Conservation (phyloP, 805 yeast species). For the Kodamaea laetipori region DNA sequence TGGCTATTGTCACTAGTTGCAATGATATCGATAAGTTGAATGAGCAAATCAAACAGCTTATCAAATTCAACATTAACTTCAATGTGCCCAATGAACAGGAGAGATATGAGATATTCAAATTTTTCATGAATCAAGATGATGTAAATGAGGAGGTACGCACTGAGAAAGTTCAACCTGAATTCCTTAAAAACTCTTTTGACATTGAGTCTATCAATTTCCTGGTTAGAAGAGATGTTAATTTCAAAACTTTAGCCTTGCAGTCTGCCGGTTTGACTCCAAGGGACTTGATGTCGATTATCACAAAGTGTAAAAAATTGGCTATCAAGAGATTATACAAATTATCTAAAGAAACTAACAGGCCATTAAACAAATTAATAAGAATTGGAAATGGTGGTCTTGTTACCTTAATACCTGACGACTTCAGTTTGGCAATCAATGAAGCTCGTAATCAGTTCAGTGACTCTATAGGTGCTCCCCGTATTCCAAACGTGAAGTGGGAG, state of each 20-base stretch:
- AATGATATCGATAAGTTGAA: constrained; percentile 70
- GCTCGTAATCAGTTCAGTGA: constrained; percentile 90
- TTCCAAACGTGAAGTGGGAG: constrained; percentile 94
- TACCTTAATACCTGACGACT: constrained; percentile 57
- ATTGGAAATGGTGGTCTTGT: constrained; percentile 59
- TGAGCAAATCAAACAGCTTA: constrained; percentile 61
- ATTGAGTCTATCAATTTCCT: constrained; percentile 22
- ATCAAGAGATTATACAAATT: constrained; percentile 47
- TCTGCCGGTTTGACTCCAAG: constrained; percentile 92
- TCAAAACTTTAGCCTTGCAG: constrained; percentile 66
- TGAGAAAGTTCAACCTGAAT: constrained; percentile 5
- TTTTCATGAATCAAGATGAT: constrained; percentile 41
- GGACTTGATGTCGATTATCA: constrained; percentile 72
- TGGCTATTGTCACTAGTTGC: constrained; percentile 63
- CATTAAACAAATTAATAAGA: constrained; percentile 34
- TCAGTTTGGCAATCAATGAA: constrained; percentile 68
- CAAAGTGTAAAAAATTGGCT: constrained; percentile 62
- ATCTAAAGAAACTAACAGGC: constrained; percentile 22
- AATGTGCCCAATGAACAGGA: constrained; percentile 80
- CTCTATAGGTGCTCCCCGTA: constrained; percentile 94
- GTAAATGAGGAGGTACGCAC: constrained; percentile 15
- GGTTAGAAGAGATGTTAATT: constrained; percentile 44
- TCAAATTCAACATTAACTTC: constrained; percentile 76
- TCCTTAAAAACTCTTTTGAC: constrained; percentile 19
- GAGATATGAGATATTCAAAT: constrained; percentile 61